A percentile compares a stretch with the other conserved stretches of the same genome.
These are phyloP conservation scores for Cutaneotrichosporon sp. DNA, from an alignment of 1,284 basidiomycete genomes.

Conservation along the genomic window DNA sequence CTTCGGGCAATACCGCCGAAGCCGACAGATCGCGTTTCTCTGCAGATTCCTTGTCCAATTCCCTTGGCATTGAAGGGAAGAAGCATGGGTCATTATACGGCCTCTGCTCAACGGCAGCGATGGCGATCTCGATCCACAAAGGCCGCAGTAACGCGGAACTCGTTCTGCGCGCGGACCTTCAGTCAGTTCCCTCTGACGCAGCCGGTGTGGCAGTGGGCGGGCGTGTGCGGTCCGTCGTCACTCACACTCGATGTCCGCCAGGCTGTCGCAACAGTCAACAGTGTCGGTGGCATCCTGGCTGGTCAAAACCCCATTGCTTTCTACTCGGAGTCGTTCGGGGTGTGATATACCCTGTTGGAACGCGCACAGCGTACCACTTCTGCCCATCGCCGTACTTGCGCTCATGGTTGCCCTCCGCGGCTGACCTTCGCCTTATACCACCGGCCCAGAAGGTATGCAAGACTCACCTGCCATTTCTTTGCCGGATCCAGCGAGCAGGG, in stretches of 20 bases:
- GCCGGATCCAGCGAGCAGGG: too few relatives aligned
- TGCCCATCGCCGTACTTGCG: too few relatives aligned
- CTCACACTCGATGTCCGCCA: conserved; percentile 19
- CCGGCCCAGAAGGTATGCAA: too few relatives aligned
- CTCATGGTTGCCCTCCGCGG: too few relatives aligned
- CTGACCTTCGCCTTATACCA: too few relatives aligned
- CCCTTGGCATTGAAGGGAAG: neutral
- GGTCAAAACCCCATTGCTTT: conserved; percentile 26
- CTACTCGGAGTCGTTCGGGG: conserved; percentile 29
- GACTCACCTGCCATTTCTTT: too few relatives aligned
- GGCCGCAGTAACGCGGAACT: conserved; percentile 11
- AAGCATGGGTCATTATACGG: conserved; percentile 3
- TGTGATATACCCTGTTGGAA: too few relatives aligned
- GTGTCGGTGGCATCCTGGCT: conserved; percentile 10
- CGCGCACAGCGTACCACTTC: too few relatives aligned
- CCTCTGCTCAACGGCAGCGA: neutral
- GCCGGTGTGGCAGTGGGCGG: conserved; percentile 11
- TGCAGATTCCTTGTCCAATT: too few relatives aligned
- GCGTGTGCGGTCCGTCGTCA: conserved; percentile 27
- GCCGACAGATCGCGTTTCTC: too few relatives aligned
- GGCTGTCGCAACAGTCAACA: conserved; percentile 22
- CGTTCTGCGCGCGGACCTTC: conserved; percentile 9
- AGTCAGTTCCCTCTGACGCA: neutral
- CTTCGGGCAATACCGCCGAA: too few relatives aligned
- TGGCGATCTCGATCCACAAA: conserved; percentile 8